Conservation (phyloP, 164 flowering plant species). For the Nelumbo lutea region DNA sequence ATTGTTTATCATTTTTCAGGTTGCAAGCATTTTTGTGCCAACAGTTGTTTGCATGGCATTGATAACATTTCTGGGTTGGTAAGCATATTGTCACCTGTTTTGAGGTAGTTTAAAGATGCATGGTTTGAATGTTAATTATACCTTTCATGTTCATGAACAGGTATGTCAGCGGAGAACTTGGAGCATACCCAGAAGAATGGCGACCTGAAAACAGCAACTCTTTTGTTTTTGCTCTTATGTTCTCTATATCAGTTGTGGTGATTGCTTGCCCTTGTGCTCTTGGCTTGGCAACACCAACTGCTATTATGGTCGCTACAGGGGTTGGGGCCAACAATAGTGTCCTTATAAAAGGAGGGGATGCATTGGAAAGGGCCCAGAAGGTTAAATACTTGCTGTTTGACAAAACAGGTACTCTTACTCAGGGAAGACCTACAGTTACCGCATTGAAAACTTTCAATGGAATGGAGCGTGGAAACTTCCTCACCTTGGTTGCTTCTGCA, state of each 20-base stretch:
- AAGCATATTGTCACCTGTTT: slow-evolving; percentile 22
- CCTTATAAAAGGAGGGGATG: slow-evolving; percentile 97
- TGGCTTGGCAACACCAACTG: slow-evolving; percentile 99
- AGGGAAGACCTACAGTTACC: slow-evolving; percentile 89
- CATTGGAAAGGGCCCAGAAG: slow-evolving; percentile 90
- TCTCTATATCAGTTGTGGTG: slow-evolving; percentile 95
- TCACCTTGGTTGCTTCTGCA: slow-evolving; percentile 92
- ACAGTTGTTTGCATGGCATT: slow-evolving; percentile 65
- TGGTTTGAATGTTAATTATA: slow-evolving; percentile 5
- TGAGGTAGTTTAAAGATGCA: slow-evolving; percentile 3
- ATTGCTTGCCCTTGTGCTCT: slow-evolving; percentile 99
- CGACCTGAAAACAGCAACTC: slow-evolving; percentile 78
- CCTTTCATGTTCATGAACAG: slow-evolving; percentile 27
- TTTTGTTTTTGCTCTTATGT: slow-evolving; percentile 97
- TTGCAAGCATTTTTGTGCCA: slow-evolving; percentile 97
- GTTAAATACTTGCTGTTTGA: slow-evolving; percentile 81
- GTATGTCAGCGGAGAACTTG: slow-evolving; percentile 64
- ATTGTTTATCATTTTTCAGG: slow-evolving; percentile 36
- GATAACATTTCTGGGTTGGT: slow-evolving; percentile 84
- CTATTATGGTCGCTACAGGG: slow-evolving; percentile 98
- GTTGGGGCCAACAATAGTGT: slow-evolving; percentile 96
- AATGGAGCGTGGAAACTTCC: slow-evolving; percentile 88
- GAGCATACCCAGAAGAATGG: slow-evolving; percentile 80
- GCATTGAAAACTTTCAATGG: slow-evolving; percentile 66
- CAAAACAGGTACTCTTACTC: slow-evolving; percentile 96